These are phyloP conservation scores for Cyberlindnera bimundalis DNA, from an alignment of 805 yeast genomes.

Conservation along the genomic window DNA sequence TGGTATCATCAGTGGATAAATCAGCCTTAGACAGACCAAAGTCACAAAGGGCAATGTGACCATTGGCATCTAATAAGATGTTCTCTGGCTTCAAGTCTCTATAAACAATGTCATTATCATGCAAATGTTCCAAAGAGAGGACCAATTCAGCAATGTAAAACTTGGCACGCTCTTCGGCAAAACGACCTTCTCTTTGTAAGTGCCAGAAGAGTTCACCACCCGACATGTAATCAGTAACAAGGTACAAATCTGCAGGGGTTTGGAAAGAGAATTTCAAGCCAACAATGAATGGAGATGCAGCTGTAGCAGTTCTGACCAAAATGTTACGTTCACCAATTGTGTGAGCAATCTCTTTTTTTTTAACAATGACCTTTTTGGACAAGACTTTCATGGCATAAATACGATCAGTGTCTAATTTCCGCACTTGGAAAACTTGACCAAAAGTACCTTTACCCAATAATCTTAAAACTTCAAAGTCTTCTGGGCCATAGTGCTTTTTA, in stretches of 20 bases:
- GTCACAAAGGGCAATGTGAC: slow-evolving; percentile 96
- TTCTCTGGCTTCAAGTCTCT: slow-evolving; percentile 97
- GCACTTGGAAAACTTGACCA: slow-evolving; percentile 96
- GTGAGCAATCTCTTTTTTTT: slow-evolving; percentile 96
- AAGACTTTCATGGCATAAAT: slow-evolving; percentile 97
- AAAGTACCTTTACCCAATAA: slow-evolving; percentile 94
- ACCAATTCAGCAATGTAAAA: slow-evolving; percentile 96
- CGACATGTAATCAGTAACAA: slow-evolving; percentile 96
- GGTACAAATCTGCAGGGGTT: slow-evolving; percentile 86
- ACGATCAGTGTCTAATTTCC: slow-evolving; percentile 82
- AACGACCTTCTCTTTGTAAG: slow-evolving; percentile 93
- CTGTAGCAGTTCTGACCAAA: slow-evolving; percentile 85
- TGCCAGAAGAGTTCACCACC: slow-evolving; percentile 98
- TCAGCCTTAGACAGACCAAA: slow-evolving; percentile 96
- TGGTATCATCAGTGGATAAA: slow-evolving; percentile 74
- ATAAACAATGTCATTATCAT: slow-evolving; percentile 93
- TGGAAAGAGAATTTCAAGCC: slow-evolving; percentile 95
- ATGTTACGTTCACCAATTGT: slow-evolving; percentile 97
- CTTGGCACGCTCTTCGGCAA: slow-evolving; percentile 89
- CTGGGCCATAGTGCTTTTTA: slow-evolving; percentile 84
- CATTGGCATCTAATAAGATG: slow-evolving; percentile 91
- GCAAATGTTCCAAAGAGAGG: slow-evolving; percentile 88
- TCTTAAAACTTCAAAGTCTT: slow-evolving; percentile 88
- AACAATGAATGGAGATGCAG: slow-evolving; percentile 89
- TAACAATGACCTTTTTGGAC: slow-evolving; percentile 90